These are phyloP conservation scores for Medicago arabica DNA, from an alignment of 306 rosid species.

Conservation along the genomic window DNA sequence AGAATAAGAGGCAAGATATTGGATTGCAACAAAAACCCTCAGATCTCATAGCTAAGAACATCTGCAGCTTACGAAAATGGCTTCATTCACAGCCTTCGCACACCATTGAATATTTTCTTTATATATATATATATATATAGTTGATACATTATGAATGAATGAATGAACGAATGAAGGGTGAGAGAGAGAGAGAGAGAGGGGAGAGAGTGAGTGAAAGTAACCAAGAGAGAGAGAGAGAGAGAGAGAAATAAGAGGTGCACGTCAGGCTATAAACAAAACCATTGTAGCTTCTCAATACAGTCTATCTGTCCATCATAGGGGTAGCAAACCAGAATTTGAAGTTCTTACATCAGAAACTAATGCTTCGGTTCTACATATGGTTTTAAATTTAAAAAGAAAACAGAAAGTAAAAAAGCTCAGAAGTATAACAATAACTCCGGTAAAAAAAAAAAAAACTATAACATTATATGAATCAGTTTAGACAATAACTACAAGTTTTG, in stretches of 20 bases:
- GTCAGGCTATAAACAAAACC: slow-evolving; percentile 10
- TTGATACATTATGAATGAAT: no score
- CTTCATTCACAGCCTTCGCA: slow-evolving; percentile 25
- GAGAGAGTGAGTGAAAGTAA: no score
- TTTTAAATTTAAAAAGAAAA: no score
- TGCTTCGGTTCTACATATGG: no score
- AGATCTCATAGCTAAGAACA: slow-evolving; percentile 42
- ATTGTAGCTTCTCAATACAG: slow-evolving; percentile 10
- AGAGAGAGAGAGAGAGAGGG: neutral
- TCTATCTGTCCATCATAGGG: slow-evolving; percentile 47
- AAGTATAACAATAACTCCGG: no score
- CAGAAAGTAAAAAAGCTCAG: no score
- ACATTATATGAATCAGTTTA: no score
- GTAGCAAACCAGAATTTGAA: neutral
- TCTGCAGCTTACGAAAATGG: slow-evolving; percentile 9
- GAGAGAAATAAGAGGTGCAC: slow-evolving; percentile 1
- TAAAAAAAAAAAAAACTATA: no score
- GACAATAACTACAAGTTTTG: no score
- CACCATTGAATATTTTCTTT: slow-evolving; percentile 24
- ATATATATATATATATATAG: neutral
- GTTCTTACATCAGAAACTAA: no score
- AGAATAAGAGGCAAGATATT: no score
- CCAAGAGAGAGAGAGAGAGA: neutral
- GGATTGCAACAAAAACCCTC: slow-evolving; percentile 26
- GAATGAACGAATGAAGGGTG: neutral